phyloP scores from a whole-genome alignment of 2,329 filamentous ascomycete genomes.

The Paraconiothyrium brasiliense region DNA sequence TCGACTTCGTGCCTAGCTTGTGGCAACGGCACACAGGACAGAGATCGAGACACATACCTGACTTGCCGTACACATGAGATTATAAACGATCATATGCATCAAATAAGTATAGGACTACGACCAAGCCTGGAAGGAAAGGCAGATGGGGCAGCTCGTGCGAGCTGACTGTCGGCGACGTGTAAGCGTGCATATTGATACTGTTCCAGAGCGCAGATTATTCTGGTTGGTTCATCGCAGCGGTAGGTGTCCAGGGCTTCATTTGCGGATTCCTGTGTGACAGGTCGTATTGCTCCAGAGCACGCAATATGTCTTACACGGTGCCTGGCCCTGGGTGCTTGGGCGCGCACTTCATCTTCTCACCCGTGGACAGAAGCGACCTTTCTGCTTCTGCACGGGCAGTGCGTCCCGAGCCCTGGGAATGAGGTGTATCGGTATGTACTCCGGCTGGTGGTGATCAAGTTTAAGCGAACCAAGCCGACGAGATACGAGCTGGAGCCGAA shows the following conservation, averaged over 20 bases:
- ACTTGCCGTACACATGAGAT: too few relatives aligned
- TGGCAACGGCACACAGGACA: neutral
- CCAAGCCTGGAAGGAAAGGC: too few relatives aligned
- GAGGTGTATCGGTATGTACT: neutral
- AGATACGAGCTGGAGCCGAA: slow-evolving; percentile 6
- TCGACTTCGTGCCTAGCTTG: neutral
- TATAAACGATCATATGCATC: too few relatives aligned
- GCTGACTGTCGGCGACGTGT: too few relatives aligned
- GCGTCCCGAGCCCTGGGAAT: neutral
- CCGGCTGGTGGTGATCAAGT: too few relatives aligned
- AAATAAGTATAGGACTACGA: too few relatives aligned
- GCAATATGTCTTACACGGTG: neutral
- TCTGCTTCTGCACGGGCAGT: neutral
- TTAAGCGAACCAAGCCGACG: neutral
- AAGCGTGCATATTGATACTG: too few relatives aligned
- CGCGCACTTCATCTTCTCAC: neutral
- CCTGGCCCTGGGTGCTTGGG: neutral
- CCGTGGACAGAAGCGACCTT: neutral
- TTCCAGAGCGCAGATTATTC: too few relatives aligned
- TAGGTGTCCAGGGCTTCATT: neutral
- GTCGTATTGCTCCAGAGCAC: neutral
- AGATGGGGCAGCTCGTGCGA: too few relatives aligned
- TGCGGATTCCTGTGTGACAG: neutral
- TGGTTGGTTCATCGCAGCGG: too few relatives aligned
- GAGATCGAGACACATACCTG: neutral